Evolutionary conservation across 2,329 filamentous ascomycete genomes (phyloP), one percentile per base, ranked within the genome.

Genomic region (Orbilia quercus): DNA sequence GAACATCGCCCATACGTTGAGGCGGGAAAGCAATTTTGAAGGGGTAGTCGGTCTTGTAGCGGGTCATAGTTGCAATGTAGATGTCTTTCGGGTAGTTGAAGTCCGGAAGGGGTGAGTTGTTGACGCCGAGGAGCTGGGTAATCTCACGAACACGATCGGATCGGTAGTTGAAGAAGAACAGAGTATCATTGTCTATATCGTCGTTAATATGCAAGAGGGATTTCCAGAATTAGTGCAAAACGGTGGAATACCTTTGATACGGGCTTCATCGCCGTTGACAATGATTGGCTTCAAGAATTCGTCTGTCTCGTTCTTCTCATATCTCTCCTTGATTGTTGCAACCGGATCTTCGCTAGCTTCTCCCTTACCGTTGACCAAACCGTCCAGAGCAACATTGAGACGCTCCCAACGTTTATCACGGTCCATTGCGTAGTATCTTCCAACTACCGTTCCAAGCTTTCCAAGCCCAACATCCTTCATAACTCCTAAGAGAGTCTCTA

Each of bases 121-220:
- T 95, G 80, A 94, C 89, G 78, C 95, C 95, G 63, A 99, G 85
- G 47, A 99, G 86, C 83, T 98, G 95, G 54, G 92, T 96, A 81
- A 99, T 90, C 82, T 99, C 95, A 78, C 95, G 91, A 59, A 94
- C 94, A 81, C 95, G 93, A 81, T 99, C 95, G 67, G 95, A 98
- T 79, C 95, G 92, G 86, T 99, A 99, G 88, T 99, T 99, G 91
- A 99, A 99, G 88, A 98, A 98, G 87, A 98, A 98, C 79, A 98
- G 87, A 60, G 92, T 94, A 80, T 99, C 95, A 77, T 90, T 86
- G 80, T 98, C 92, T 92, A 76, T 22, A 36, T 14, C 14, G 18
- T 11, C n/a, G 16, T 51, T 53, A 53, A 34, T 38, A 50, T 23
- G 25, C 36, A 31, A 18, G 20, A 6, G 3, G 16, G 16, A n/a